Evolutionary conservation across 2,329 filamentous ascomycete genomes (phyloP).

Genomic region (Fusarium sp.): DNA sequence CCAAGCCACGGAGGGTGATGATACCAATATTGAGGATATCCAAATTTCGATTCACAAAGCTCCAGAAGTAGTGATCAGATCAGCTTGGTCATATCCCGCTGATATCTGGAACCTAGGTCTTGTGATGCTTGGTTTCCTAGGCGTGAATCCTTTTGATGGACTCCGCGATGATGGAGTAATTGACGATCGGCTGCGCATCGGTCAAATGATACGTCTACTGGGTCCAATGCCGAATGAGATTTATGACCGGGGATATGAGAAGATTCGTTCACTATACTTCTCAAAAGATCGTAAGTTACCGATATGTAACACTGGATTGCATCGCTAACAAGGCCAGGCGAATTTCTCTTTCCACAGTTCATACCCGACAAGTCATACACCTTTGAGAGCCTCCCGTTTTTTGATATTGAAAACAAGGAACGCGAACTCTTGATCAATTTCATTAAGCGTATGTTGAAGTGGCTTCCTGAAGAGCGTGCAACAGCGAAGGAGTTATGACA

Average conservation of each 20-base stretch:
- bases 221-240: constrained; percentile 46
- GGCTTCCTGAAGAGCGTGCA: constrained; percentile 48
- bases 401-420: constrained; percentile 43
- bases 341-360: constrained; percentile 40
- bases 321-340: constrained; percentile 13
- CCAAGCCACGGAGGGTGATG: constrained; percentile 43
- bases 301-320: not conserved
- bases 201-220: constrained; percentile 49
- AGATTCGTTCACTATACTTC: constrained; percentile 37
- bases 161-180: constrained; percentile 33
- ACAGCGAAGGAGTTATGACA: constrained; percentile 47
- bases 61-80: constrained; percentile 49
- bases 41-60: constrained; percentile 45
- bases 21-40: constrained; percentile 43
- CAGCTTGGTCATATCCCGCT: constrained; percentile 49
- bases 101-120: constrained; percentile 51
- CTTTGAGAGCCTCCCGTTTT: constrained; percentile 34
- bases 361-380: constrained; percentile 41
- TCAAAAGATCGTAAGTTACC: constrained; percentile 30
- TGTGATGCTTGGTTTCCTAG: constrained; percentile 49
- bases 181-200: constrained; percentile 45
- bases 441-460: constrained; percentile 48
- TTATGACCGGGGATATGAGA: constrained; percentile 37
- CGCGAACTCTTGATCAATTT: constrained; percentile 47
- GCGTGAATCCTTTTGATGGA: constrained; percentile 47